These are phyloP conservation scores for Tubosaeta sp. DNA, from an alignment of 768 basidiomycete species.

Conservation along the genomic window DNA sequence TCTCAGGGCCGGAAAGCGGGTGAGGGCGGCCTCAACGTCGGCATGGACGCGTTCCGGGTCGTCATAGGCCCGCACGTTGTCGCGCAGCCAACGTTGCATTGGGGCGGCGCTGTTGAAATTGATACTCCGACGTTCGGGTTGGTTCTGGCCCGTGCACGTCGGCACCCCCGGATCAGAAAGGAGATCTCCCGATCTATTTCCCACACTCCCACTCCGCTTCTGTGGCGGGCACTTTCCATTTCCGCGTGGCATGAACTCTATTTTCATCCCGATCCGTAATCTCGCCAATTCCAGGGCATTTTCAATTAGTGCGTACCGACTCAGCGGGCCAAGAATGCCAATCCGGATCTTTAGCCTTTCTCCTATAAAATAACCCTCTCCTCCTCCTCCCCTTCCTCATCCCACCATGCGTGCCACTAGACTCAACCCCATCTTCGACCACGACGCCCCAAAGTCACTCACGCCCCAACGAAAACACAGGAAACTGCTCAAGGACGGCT, in stretches of 20 bases:
- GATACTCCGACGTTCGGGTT: not conserved
- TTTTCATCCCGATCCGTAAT: constrained; percentile 25
- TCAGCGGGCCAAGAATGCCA: constrained; percentile 23
- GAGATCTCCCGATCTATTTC: constrained; percentile 21
- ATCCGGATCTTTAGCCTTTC: constrained; percentile 47
- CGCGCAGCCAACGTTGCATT: constrained; percentile 57
- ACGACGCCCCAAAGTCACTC: constrained; percentile 22
- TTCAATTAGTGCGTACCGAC: constrained; percentile 30
- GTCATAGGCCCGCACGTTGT: constrained; percentile 56
- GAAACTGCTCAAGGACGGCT: constrained; percentile 80
- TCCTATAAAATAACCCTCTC: constrained; percentile 32
- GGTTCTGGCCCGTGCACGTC: constrained; percentile 16
- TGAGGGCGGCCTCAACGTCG: constrained; percentile 61
- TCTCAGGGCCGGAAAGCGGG: constrained; percentile 50
- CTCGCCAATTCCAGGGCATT: constrained; percentile 28
- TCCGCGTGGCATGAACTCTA: constrained; percentile 30
- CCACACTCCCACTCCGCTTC: constrained; percentile 38
- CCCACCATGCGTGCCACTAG: constrained; percentile 25
- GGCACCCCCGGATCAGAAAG: constrained; percentile 17
- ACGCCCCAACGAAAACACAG: constrained; percentile 80
- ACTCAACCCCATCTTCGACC: constrained; percentile 18
- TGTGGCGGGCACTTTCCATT: constrained; percentile 49
- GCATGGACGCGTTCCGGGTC: constrained; percentile 52
- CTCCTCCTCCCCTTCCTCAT: constrained; percentile 5
- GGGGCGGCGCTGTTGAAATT: constrained; percentile 6